Conservation (phyloP, 1,139 yeast species). For the Pichia sp. region DNA sequence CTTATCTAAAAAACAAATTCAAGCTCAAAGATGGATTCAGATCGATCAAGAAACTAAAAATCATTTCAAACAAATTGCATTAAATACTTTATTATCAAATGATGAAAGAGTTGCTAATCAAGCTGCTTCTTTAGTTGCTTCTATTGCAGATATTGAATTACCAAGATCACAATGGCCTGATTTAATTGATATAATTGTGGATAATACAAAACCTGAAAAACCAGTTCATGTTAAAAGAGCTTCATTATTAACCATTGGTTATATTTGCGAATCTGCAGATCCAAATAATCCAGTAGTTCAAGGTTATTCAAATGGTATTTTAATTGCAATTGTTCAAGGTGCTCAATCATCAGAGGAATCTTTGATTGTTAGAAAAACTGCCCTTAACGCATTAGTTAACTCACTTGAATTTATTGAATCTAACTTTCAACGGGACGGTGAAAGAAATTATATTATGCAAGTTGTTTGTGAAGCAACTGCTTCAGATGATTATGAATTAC, state of each 20-base stretch:
- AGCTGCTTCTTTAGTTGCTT: slow-evolving; percentile 92
- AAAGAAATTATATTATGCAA: slow-evolving; percentile 95
- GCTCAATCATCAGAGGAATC: slow-evolving; percentile 81
- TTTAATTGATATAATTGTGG: slow-evolving; percentile 73
- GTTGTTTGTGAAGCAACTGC: slow-evolving; percentile 98
- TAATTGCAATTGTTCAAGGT: slow-evolving; percentile 95
- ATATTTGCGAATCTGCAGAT: slow-evolving; percentile 91
- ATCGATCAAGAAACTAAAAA: slow-evolving; percentile 50
- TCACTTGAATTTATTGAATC: slow-evolving; percentile 83
- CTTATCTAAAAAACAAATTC: slow-evolving; percentile 41
- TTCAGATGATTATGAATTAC: slow-evolving; percentile 72
- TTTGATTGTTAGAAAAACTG: slow-evolving; percentile 73
- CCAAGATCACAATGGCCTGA: slow-evolving; percentile 88
- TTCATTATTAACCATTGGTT: slow-evolving; percentile 84
- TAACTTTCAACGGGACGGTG: slow-evolving; percentile 90
- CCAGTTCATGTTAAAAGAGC: slow-evolving; percentile 80
- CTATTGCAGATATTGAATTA: slow-evolving; percentile 90
- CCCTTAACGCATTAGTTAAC: slow-evolving; percentile 84
- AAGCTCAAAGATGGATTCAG: slow-evolving; percentile 56
- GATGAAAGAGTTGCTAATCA: slow-evolving; percentile 80
- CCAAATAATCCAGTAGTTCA: slow-evolving; percentile 75
- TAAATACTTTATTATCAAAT: slow-evolving; percentile 57
- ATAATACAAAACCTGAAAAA: slow-evolving; percentile 73
- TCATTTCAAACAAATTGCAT: slow-evolving; percentile 62
- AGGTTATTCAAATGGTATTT: slow-evolving; percentile 82